Evolutionary conservation across 805 yeast genomes (phyloP).

Genomic region (Kuraishia ogatae): DNA sequence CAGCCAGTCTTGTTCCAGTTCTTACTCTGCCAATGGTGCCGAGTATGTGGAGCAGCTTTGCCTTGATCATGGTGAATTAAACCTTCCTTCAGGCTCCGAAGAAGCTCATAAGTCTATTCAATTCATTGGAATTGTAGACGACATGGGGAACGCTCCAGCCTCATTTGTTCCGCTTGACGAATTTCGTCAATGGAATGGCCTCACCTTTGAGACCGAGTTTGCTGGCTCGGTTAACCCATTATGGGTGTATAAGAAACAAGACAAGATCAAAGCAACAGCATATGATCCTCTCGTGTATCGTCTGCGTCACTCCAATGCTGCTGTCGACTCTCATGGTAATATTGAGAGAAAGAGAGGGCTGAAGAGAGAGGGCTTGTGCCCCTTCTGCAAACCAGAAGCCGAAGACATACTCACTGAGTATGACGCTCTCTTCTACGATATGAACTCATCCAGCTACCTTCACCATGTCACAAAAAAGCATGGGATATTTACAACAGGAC

Average conservation of each 20-base stretch:
- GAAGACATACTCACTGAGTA: conserved; percentile 11
- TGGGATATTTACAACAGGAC: conserved; percentile 22
- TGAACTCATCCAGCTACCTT: conserved; percentile 20
- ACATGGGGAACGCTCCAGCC: neutral
- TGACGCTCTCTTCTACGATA: conserved; percentile 14
- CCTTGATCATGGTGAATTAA: no score
- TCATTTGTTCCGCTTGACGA: neutral
- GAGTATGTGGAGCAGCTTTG: neutral
- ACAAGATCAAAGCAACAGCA: neutral
- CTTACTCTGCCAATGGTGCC: neutral
- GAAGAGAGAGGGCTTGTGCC: conserved; percentile 14
- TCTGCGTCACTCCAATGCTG: neutral
- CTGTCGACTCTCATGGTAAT: neutral
- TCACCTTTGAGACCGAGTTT: neutral
- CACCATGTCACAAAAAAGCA: conserved; percentile 24
- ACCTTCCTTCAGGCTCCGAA: neutral
- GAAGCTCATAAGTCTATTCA: neutral
- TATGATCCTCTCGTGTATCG: neutral
- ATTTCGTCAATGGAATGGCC: neutral
- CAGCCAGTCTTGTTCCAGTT: neutral
- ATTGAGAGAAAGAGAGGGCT: neutral
- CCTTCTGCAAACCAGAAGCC: conserved; percentile 15
- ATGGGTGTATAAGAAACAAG: neutral
- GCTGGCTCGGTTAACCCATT: neutral
- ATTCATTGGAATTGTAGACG: neutral